A percentile compares a stretch with the other conserved stretches of the same genome.
phyloP scores from a whole-genome alignment of 1,139 yeast genomes.

The Pneumocystis canis region DNA sequence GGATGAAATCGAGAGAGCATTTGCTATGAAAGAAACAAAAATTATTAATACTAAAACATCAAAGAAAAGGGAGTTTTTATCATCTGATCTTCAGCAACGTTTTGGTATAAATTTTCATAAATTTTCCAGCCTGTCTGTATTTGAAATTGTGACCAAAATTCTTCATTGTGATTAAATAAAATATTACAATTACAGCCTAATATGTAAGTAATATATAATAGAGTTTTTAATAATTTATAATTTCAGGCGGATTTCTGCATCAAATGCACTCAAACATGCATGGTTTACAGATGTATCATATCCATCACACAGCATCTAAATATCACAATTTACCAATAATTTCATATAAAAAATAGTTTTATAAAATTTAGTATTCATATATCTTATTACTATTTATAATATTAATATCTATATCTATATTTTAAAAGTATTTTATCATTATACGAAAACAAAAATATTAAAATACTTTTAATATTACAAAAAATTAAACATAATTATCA shows the following conservation, averaged over 20 bases:
- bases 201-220: slow-evolving; percentile 22
- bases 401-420: too few relatives aligned
- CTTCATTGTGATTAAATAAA: slow-evolving; percentile 59
- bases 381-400: neutral
- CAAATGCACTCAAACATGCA: slow-evolving; percentile 48
- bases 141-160: slow-evolving; percentile 48
- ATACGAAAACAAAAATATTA: too few relatives aligned
- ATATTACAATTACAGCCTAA: slow-evolving; percentile 88
- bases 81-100: slow-evolving; percentile 74
- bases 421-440: too few relatives aligned
- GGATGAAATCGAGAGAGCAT: slow-evolving; percentile 62
- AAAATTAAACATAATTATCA: too few relatives aligned
- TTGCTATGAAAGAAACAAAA: slow-evolving; percentile 48
- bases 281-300: slow-evolving; percentile 1
- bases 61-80: slow-evolving; percentile 45
- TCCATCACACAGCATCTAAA: neutral
- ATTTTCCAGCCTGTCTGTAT: slow-evolving; percentile 49
- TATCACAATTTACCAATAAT: neutral
- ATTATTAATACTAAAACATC: slow-evolving; percentile 24
- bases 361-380: neutral
- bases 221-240: neutral
- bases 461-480: too few relatives aligned
- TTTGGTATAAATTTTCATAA: slow-evolving; percentile 85
- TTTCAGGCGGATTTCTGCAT: slow-evolving; percentile 54
- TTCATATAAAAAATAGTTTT: neutral